A percentile compares a stretch with the other conserved stretches of the same genome.
Conservation (phyloP, 2,329 filamentous ascomycete genomes). For the Pseudogymnoascus sp. region DNA sequence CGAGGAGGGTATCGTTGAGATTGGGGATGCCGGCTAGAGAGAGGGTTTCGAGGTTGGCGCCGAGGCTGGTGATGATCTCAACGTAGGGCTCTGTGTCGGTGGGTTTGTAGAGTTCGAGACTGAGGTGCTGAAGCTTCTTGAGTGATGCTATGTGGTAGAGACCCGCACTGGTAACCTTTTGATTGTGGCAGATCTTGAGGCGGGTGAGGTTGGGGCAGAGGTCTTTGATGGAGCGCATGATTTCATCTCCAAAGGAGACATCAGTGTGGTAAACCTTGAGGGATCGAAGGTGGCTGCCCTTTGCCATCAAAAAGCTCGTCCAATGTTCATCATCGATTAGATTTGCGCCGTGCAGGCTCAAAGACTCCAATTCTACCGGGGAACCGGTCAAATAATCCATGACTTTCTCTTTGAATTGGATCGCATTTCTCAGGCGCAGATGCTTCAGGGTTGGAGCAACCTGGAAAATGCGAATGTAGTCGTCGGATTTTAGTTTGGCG, state of each 20-base stretch:
- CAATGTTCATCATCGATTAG: conserved; percentile 71
- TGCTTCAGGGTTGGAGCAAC: conserved; percentile 60
- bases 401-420: conserved; percentile 81
- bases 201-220: conserved; percentile 62
- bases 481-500: conserved; percentile 61
- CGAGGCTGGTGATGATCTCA: conserved; percentile 54
- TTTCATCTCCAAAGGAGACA: conserved; percentile 68
- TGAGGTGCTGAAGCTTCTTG: conserved; percentile 62
- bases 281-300: conserved; percentile 57
- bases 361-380: conserved; percentile 57
- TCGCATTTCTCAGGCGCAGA: conserved; percentile 74
- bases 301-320: conserved; percentile 59
- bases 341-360: conserved; percentile 80
- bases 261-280: conserved; percentile 81
- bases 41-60: conserved; percentile 63
- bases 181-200: conserved; percentile 77
- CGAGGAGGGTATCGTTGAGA: conserved; percentile 62
- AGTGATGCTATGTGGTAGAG: conserved; percentile 59
- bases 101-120: conserved; percentile 57
- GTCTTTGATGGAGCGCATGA: conserved; percentile 52
- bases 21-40: conserved; percentile 64
- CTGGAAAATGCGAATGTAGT: conserved; percentile 76
- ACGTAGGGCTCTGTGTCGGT: conserved; percentile 52
- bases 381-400: conserved; percentile 74
- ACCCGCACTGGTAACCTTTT: conserved; percentile 60